Percentiles rank a stretch among this genome's conserved stretches.
Evolutionary conservation across 2,329 filamentous ascomycete species (phyloP).

Genomic region (Hymenoscyphus fructigenus): DNA sequence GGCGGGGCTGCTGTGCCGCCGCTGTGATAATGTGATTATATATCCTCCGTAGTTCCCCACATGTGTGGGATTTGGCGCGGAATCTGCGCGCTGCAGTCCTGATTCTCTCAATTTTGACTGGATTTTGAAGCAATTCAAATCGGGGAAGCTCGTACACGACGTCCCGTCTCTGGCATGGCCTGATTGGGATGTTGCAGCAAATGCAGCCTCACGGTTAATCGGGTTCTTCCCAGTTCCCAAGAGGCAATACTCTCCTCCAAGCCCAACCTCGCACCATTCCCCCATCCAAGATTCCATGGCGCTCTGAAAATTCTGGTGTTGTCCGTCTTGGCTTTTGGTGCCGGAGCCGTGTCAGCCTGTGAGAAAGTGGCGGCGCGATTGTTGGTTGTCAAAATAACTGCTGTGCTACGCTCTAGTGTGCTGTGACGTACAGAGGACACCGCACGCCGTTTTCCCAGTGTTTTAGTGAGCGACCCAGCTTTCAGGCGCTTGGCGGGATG

Average conservation of each 20-base stretch:
- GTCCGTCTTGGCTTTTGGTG: neutral
- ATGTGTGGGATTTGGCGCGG: neutral
- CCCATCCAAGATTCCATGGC: neutral
- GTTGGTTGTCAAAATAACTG: too few species aligned
- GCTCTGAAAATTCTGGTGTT: neutral
- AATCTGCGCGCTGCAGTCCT: neutral
- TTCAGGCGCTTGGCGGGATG: neutral
- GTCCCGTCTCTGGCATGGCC: neutral
- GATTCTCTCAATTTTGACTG: neutral
- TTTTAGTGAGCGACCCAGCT: neutral
- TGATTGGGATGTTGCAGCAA: neutral
- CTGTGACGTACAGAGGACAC: neutral
- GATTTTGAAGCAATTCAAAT: neutral
- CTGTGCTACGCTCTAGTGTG: neutral
- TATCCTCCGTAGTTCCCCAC: conserved; percentile 2
- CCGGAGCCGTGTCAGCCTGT: neutral
- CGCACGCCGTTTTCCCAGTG: neutral
- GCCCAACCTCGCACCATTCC: neutral
- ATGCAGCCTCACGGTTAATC: conserved; percentile 4
- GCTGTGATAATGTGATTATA: neutral
- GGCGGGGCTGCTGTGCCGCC: neutral
- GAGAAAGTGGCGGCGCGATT: too few species aligned
- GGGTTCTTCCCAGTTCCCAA: conserved; percentile 3
- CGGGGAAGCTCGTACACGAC: neutral
- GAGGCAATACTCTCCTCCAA: neutral